phyloP scores from a whole-genome alignment of 805 yeast genomes.

The Ogataea trehalophila region DNA sequence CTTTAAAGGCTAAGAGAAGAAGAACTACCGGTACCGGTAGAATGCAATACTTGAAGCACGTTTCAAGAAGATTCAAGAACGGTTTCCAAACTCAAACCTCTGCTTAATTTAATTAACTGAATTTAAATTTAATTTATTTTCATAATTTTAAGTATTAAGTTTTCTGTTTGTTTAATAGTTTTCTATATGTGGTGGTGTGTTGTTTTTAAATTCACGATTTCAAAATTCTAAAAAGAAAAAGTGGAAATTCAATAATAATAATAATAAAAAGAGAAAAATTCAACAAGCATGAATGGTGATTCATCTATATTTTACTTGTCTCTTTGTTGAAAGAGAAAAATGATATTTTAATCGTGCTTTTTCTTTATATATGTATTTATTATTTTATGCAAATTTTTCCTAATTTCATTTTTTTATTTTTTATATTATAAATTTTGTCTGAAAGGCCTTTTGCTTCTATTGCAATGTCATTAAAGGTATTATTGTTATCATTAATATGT shows the following conservation, averaged over 20 bases:
- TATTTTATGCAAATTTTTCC: conserved; percentile 1
- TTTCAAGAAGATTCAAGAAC: conserved; percentile 97
- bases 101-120: background rate
- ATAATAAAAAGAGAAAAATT: conserved; percentile 1
- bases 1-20: conserved; percentile 98
- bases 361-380: background rate
- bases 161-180: too few relatives aligned
- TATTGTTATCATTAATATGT: too few relatives aligned
- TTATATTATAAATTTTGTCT: background rate
- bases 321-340: too few relatives aligned
- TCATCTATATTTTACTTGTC: too few relatives aligned
- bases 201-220: too few relatives aligned
- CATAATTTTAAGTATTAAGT: too few relatives aligned
- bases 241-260: too few relatives aligned
- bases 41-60: conserved; percentile 95
- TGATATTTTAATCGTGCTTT: too few relatives aligned
- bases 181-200: too few relatives aligned
- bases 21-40: conserved; percentile 99
- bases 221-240: too few relatives aligned
- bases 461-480: background rate
- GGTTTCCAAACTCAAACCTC: conserved; percentile 76
- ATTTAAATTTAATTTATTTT: background rate
- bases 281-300: too few relatives aligned
- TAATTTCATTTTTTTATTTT: background rate
- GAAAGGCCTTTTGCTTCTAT: background rate